These are phyloP conservation scores for Xanthoconium purpureum DNA, from an alignment of 768 basidiomycete genomes.

Conservation along the genomic window DNA sequence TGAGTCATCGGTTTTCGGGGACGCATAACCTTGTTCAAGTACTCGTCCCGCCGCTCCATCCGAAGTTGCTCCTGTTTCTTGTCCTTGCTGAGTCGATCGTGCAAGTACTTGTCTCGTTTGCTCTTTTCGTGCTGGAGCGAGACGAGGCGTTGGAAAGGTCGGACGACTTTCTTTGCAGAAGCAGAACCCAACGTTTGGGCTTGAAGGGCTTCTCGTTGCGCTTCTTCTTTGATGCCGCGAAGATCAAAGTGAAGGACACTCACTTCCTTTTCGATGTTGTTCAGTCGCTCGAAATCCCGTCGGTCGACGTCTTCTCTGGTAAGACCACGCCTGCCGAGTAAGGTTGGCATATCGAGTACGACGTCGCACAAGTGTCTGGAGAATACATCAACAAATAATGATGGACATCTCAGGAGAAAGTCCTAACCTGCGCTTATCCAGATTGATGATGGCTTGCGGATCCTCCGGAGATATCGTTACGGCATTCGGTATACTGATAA, in stretches of 20 bases:
- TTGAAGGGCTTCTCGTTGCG: constrained; percentile 57
- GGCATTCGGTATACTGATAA: constrained; percentile 71
- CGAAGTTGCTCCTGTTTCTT: constrained; percentile 72
- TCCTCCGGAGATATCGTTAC: constrained; percentile 54
- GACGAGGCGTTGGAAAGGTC: constrained; percentile 67
- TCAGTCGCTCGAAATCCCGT: constrained; percentile 71
- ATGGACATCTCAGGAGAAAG: neutral
- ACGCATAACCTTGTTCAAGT: constrained; percentile 71
- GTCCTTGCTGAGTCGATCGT: constrained; percentile 69
- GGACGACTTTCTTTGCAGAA: constrained; percentile 51
- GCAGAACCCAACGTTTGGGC: constrained; percentile 40
- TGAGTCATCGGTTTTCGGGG: constrained; percentile 47
- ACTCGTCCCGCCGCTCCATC: constrained; percentile 71
- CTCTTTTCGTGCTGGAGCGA: constrained; percentile 74
- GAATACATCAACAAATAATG: constrained; percentile 12
- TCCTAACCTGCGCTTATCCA: constrained; percentile 76
- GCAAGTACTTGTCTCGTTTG: constrained; percentile 69
- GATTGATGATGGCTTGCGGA: constrained; percentile 63
- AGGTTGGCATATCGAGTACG: constrained; percentile 50
- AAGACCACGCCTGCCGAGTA: constrained; percentile 41
- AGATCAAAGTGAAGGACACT: constrained; percentile 60
- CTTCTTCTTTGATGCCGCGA: constrained; percentile 74
- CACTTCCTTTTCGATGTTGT: constrained; percentile 72
- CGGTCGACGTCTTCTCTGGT: constrained; percentile 57
- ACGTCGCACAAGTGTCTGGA: constrained; percentile 65